Conservation (phyloP, 345 rosid genomes). For the Moringa oleifera region DNA sequence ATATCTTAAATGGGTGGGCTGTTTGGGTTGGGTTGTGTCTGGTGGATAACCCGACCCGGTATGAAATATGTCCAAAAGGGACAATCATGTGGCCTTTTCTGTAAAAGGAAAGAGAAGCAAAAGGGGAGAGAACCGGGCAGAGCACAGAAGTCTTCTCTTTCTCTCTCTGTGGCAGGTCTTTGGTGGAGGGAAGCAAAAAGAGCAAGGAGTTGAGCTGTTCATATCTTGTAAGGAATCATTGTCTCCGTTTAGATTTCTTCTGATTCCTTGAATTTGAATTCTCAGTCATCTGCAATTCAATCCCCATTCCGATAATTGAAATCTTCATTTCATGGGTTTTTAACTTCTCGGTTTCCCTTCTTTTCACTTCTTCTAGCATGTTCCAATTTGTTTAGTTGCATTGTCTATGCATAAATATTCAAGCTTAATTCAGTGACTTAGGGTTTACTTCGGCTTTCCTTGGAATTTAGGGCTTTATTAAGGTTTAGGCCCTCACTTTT, state of each 20-base stretch:
- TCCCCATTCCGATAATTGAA: background rate
- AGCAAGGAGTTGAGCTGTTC: background rate
- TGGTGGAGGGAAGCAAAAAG: background rate
- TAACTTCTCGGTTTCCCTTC: background rate
- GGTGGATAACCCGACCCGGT: background rate
- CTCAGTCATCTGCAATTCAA: background rate
- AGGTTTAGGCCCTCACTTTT: background rate
- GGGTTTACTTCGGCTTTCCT: background rate
- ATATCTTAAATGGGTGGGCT: background rate
- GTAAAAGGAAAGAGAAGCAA: background rate
- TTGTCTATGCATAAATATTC: background rate
- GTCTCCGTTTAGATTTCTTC: background rate
- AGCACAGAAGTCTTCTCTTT: background rate
- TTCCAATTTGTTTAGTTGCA: background rate
- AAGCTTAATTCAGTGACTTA: background rate
- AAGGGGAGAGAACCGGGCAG: background rate
- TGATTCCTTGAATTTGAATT: background rate
- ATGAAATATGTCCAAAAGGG: background rate
- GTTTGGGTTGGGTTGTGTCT: too few relatives aligned
- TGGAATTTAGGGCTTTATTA: background rate
- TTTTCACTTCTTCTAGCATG: background rate
- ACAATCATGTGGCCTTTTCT: background rate
- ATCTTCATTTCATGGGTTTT: background rate
- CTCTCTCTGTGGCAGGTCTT: background rate
- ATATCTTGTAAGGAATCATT: background rate